Percentiles rank a stretch among this genome's conserved stretches.
Conservation (phyloP, 2,329 filamentous ascomycete species). For the Colletotrichum sp. region DNA sequence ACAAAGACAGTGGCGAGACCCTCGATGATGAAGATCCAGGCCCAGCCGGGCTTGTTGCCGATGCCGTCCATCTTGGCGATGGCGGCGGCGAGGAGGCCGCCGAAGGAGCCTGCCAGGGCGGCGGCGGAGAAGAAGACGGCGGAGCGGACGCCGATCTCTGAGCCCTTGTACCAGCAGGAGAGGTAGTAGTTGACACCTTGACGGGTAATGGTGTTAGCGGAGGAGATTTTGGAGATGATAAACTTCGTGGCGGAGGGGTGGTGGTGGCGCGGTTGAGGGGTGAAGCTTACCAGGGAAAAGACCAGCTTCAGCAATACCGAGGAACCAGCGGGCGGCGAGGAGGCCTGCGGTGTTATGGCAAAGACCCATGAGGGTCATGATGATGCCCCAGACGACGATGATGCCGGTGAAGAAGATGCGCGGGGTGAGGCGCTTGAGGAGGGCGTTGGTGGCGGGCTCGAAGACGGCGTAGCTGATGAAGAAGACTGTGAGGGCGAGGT, state of each 20-base stretch:
- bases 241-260: neutral
- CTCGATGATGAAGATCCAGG: slow-evolving; percentile 70
- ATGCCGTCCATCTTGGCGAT: slow-evolving; percentile 71
- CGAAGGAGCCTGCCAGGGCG: slow-evolving; percentile 76
- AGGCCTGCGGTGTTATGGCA: slow-evolving; percentile 49
- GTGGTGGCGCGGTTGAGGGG: neutral
- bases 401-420: slow-evolving; percentile 70
- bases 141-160: slow-evolving; percentile 74
- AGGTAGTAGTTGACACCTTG: slow-evolving; percentile 68
- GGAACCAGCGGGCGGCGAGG: slow-evolving; percentile 55
- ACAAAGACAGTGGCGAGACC: slow-evolving; percentile 71
- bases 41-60: slow-evolving; percentile 58
- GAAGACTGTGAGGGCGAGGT: slow-evolving; percentile 66
- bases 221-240: neutral
- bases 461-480: slow-evolving; percentile 73
- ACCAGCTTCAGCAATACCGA: slow-evolving; percentile 72
- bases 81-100: slow-evolving; percentile 71
- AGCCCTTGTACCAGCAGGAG: slow-evolving; percentile 79
- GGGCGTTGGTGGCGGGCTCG: slow-evolving; percentile 67
- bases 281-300: slow-evolving; percentile 64
- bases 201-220: neutral
- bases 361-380: slow-evolving; percentile 55
- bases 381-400: slow-evolving; percentile 53
- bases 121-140: slow-evolving; percentile 84
- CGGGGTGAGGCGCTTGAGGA: slow-evolving; percentile 68